These are phyloP conservation scores for Nepenthes mirabilis DNA, from an alignment of 148 eudicot genomes.

Conservation along the genomic window DNA sequence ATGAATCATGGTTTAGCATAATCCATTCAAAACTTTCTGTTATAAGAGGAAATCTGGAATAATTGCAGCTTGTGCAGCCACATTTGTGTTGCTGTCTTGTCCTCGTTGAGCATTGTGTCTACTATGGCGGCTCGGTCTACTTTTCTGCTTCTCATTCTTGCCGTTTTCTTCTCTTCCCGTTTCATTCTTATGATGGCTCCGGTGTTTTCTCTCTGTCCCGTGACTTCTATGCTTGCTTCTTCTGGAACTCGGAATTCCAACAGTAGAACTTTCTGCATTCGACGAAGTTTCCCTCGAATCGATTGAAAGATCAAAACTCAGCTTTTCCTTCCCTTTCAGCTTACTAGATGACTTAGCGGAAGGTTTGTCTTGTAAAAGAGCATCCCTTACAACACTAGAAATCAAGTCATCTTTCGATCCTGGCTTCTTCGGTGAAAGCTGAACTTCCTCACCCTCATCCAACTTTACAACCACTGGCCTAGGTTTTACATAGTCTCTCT, in stretches of 20 bases:
- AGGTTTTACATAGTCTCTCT: slow-evolving; percentile 41
- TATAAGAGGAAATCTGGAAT: slow-evolving; percentile 81
- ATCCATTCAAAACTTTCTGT: slow-evolving; percentile 4
- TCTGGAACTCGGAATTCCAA: slow-evolving; percentile 16
- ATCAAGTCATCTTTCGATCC: slow-evolving; percentile 36
- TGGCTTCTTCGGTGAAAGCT: slow-evolving; percentile 18
- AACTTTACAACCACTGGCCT: slow-evolving; percentile 80
- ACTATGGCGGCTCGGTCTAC: slow-evolving; percentile 31
- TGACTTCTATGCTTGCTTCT: slow-evolving; percentile 42
- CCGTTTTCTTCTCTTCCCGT: slow-evolving; percentile 36
- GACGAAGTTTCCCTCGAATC: slow-evolving; percentile 15
- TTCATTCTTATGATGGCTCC: slow-evolving; percentile 22
- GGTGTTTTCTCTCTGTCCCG: slow-evolving; percentile 46
- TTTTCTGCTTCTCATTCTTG: slow-evolving; percentile 41
- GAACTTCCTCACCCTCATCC: slow-evolving; percentile 46
- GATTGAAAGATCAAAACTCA: slow-evolving; percentile 10
- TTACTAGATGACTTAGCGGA: slow-evolving; percentile 28
- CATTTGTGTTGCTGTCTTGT: slow-evolving; percentile 20
- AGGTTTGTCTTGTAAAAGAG: slow-evolving; percentile 26
- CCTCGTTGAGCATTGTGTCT: slow-evolving; percentile 37
- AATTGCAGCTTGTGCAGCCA: slow-evolving; percentile 25
- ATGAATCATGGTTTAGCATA: background rate
- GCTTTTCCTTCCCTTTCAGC: slow-evolving; percentile 46
- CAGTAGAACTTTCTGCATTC: slow-evolving; percentile 14
- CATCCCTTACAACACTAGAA: slow-evolving; percentile 71